Evolutionary conservation across 257 asterid genomes (phyloP), one percentile per base, ranked within the genome.

Genomic region (Solanum neorickii): DNA sequence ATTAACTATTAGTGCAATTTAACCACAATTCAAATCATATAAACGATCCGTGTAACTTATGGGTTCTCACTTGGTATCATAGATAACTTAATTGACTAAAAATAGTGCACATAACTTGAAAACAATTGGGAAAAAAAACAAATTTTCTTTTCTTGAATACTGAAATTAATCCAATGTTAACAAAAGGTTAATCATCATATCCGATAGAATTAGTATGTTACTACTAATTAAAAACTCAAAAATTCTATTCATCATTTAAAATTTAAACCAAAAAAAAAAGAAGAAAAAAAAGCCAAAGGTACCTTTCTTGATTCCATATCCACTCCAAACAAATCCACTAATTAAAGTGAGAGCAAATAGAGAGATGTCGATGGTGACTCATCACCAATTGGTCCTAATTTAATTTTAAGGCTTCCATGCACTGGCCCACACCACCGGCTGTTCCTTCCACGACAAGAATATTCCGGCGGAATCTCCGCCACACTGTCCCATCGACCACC

Each of bases 391-490:
- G 60, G 42, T 65, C 74, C 82, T 74, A 65, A 31, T 10, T 49
- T 91, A 93, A 25, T 9, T 10, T 70, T 91, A 94, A 21, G 98
- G 96, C 94, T 88, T 93, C 99, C 99, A 97, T 90, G 99, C 98
- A 90, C 98, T 96, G 59, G 98, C 99, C 99, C 99, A 97, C 87
- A 97, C 98, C 92, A 95, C 99, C 90, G 98, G 94, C 92, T 94
- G 96, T 78, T 96, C 99, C 92, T 94, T 97, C 99, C 98, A 97
- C 1, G 93, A 90, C 83, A 97, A 94, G 98, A 97, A 97, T 91
- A 97, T 94, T 89, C 99, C 99, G 95, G 98, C 90, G 44, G 96
- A 87, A 88, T 59, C 78, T 46, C 90, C 92, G 5, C 89, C 33
- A 84, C 95, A 90, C 73, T 89, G 95, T 46, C 87, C 89, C 99